Conservation (phyloP, 495 filamentous ascomycete genomes). For the Schizothecium vesticola region DNA sequence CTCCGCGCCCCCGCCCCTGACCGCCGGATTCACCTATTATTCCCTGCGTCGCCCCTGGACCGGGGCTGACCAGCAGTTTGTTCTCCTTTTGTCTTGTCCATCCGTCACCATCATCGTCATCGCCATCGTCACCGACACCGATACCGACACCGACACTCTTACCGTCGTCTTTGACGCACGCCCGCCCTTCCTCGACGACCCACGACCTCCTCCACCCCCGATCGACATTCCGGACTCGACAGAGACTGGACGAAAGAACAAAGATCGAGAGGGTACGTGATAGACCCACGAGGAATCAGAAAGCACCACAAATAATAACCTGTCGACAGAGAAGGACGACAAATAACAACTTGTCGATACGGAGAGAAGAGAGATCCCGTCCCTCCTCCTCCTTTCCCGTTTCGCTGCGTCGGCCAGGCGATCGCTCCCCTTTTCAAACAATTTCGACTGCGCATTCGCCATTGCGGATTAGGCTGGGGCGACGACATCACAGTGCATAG, state of each 20-base stretch:
- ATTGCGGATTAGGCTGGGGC: not conserved
- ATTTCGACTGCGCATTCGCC: not conserved
- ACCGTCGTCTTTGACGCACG: not conserved
- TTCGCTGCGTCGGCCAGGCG: not conserved
- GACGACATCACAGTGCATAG: not conserved
- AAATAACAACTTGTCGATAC: too few species aligned
- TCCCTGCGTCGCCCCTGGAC: not conserved
- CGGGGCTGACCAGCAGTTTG: not conserved
- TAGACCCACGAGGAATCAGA: too few species aligned
- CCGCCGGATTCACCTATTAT: not conserved
- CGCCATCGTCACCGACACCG: not conserved
- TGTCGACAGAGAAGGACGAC: too few species aligned
- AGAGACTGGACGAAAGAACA: not conserved
- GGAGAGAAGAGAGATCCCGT: not conserved
- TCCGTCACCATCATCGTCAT: too few species aligned
- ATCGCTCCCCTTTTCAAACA: not conserved
- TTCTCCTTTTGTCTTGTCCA: not conserved
- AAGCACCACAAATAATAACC: too few species aligned
- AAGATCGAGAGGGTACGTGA: not conserved
- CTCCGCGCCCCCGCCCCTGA: conserved; percentile 1
- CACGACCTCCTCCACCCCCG: too few species aligned
- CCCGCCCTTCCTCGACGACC: not conserved
- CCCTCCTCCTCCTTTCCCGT: not conserved
- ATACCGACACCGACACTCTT: too few species aligned
- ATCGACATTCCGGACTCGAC: not conserved